Conservation (phyloP, 192 early-diverging fungal genomes). For the Backusella mclennaniae region DNA sequence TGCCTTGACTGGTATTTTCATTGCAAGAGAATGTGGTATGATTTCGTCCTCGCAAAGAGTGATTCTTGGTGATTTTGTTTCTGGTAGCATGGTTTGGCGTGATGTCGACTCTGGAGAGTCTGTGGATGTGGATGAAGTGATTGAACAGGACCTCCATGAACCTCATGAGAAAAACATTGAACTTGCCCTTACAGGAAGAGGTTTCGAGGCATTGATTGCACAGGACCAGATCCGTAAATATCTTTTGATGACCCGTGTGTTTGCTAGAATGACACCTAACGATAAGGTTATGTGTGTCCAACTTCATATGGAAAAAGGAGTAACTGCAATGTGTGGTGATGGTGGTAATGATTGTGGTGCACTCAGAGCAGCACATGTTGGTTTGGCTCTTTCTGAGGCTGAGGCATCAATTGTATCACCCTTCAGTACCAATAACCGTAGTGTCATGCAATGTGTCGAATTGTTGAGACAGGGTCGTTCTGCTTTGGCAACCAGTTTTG, state of each 20-base stretch:
- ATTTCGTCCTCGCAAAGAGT: slow-evolving; percentile 47
- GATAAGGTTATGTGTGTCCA: slow-evolving; percentile 74
- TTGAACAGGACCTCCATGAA: slow-evolving; percentile 17
- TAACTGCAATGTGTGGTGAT: slow-evolving; percentile 87
- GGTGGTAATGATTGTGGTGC: slow-evolving; percentile 87
- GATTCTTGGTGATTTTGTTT: slow-evolving; percentile 51
- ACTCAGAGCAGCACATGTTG: slow-evolving; percentile 75
- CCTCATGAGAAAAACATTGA: slow-evolving; percentile 42
- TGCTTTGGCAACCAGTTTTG: slow-evolving; percentile 72
- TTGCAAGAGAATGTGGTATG: slow-evolving; percentile 70
- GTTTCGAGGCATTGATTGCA: slow-evolving; percentile 53
- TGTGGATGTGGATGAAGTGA: slow-evolving; percentile 32
- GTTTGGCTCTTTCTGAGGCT: slow-evolving; percentile 74
- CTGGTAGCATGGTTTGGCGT: slow-evolving; percentile 46
- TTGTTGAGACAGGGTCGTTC: slow-evolving; percentile 71
- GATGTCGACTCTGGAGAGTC: slow-evolving; percentile 54
- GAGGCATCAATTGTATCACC: slow-evolving; percentile 86
- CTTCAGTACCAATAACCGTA: slow-evolving; percentile 61
- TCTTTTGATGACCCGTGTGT: slow-evolving; percentile 69
- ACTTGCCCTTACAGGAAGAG: slow-evolving; percentile 70
- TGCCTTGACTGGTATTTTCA: slow-evolving; percentile 69
- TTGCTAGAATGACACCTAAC: slow-evolving; percentile 77
- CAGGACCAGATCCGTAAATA: slow-evolving; percentile 46
- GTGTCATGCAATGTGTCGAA: slow-evolving; percentile 65
- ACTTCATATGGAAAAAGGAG: slow-evolving; percentile 72